Evolutionary conservation across 139 green algal genomes (phyloP).

Genomic region (Yamagishiella unicocca): DNA sequence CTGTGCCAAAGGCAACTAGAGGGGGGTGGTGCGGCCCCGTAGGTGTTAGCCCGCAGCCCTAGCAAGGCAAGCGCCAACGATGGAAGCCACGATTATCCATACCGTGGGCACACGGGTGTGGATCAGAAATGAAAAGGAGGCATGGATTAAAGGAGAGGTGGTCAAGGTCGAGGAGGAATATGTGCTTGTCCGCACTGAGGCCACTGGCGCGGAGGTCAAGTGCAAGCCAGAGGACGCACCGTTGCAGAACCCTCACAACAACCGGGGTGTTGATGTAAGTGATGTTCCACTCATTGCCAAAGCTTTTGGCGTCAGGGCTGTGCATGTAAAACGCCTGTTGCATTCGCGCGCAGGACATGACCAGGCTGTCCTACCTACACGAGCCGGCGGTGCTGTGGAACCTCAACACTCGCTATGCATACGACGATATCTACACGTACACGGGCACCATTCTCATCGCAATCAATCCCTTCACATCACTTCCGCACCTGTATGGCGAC

Average conservation of each 20-base stretch:
- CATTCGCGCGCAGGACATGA: constrained; percentile 93
- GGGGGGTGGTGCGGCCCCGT: background rate
- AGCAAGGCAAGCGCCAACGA: background rate
- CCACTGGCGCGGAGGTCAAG: constrained; percentile 61
- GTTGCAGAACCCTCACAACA: constrained; percentile 82
- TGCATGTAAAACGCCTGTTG: constrained; percentile 45
- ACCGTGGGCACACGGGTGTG: constrained; percentile 83
- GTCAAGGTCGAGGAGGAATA: constrained; percentile 62
- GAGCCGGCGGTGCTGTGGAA: constrained; percentile 97
- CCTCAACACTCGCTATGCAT: constrained; percentile 83
- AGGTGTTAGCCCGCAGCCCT: background rate
- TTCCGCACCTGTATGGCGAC: constrained; percentile 90
- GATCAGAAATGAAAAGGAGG: constrained; percentile 73
- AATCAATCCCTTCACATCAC: constrained; percentile 89
- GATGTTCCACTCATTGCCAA: too few species aligned
- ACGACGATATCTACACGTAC: constrained; percentile 97
- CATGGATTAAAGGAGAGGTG: constrained; percentile 87
- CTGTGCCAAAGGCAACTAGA: background rate
- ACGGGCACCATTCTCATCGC: constrained; percentile 94
- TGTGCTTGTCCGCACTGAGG: constrained; percentile 68
- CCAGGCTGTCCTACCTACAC: constrained; percentile 96
- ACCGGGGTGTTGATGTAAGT: constrained; percentile 83
- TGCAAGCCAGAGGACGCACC: constrained; percentile 78
- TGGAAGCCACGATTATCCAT: constrained; percentile 66
- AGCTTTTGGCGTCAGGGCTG: too few species aligned